Conservation (phyloP, 148 eudicot genomes). For the Vaccinium myrtillus region DNA sequence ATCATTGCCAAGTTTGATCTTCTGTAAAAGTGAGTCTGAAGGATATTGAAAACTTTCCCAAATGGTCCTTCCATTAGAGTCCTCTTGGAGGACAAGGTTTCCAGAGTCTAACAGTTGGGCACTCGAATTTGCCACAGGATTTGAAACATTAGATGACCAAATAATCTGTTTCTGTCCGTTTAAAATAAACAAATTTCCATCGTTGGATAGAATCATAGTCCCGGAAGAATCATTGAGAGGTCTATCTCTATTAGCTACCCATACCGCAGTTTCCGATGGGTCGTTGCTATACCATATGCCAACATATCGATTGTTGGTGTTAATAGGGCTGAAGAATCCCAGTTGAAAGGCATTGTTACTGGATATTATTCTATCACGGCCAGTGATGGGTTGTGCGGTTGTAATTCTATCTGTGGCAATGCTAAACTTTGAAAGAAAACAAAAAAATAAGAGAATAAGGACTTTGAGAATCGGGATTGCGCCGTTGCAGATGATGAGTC, state of each 20-base stretch:
- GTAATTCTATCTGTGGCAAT: conserved; percentile 25
- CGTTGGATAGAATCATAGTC: conserved; percentile 23
- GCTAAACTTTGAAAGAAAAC: conserved; percentile 1
- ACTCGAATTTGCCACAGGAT: conserved; percentile 4
- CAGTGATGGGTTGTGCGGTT: conserved; percentile 18
- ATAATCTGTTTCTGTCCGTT: conserved; percentile 27
- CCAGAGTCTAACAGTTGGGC: conserved; percentile 25
- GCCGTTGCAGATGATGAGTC: not conserved
- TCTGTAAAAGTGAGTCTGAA: conserved; percentile 13
- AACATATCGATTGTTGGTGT: conserved; percentile 36
- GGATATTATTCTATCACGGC: conserved; percentile 32
- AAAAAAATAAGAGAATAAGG: not conserved
- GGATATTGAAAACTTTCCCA: conserved; percentile 24
- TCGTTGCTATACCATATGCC: conserved; percentile 44
- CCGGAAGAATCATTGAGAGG: conserved; percentile 47
- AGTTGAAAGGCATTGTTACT: conserved; percentile 27
- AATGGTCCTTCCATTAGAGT: not conserved
- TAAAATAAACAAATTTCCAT: conserved; percentile 39
- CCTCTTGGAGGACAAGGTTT: conserved; percentile 15
- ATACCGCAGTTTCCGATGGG: conserved; percentile 20
- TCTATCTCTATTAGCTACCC: conserved; percentile 46
- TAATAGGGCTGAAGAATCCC: conserved; percentile 43
- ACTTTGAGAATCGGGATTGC: not conserved
- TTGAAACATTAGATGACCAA: conserved; percentile 42
- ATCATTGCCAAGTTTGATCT: conserved; percentile 9